These are phyloP conservation scores for Leccinum olivaceopallidum DNA, from an alignment of 768 basidiomycete genomes.

Conservation along the genomic window DNA sequence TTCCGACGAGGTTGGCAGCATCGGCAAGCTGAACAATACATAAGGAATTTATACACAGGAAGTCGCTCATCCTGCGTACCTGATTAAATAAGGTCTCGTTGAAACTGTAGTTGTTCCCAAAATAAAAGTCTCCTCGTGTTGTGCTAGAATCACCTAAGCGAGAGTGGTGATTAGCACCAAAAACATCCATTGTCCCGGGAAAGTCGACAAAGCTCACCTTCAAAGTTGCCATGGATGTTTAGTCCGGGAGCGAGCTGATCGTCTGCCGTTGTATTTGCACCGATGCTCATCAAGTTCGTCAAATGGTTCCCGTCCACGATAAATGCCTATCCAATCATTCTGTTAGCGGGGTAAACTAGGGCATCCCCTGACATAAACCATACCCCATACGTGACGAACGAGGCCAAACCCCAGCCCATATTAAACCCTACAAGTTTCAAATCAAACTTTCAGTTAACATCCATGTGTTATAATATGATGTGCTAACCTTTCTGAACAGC, in stretches of 20 bases:
- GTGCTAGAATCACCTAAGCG: slow-evolving; percentile 26
- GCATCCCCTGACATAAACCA: slow-evolving; percentile 3
- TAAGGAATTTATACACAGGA: neutral
- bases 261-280: slow-evolving; percentile 20
- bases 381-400: slow-evolving; percentile 26
- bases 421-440: slow-evolving; percentile 19
- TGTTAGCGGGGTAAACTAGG: neutral
- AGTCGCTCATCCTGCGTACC: neutral
- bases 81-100: slow-evolving; percentile 29
- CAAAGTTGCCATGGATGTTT: slow-evolving; percentile 26
- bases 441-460: neutral
- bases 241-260: slow-evolving; percentile 18
- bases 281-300: slow-evolving; percentile 30
- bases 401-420: slow-evolving; percentile 24
- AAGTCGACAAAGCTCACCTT: slow-evolving; percentile 10
- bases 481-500: slow-evolving; percentile 25
- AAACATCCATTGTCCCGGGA: neutral
- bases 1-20: slow-evolving; percentile 21
- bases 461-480: neutral
- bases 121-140: slow-evolving; percentile 27
- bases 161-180: neutral
- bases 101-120: slow-evolving; percentile 27
- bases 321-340: slow-evolving; percentile 16
- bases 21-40: slow-evolving; percentile 10
- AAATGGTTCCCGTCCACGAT: slow-evolving; percentile 29